Evolutionary conservation across 2,329 filamentous ascomycete genomes (phyloP), one percentile per base, ranked within the genome.

Genomic region (Neofusicoccum kwambonambiense): DNA sequence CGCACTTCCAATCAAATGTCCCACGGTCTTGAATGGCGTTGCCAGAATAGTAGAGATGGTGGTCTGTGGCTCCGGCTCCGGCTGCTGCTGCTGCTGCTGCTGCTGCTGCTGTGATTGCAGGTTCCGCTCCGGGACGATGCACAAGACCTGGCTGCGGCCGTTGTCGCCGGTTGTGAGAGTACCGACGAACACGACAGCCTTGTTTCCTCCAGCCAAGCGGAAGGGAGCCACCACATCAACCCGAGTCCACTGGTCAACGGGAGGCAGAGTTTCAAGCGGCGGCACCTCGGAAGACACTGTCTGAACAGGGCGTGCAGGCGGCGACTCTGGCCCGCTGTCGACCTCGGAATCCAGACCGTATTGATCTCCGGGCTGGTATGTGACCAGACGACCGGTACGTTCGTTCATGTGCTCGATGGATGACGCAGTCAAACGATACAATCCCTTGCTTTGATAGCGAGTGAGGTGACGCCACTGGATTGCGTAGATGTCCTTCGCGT

Each of bases 401-500:
- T 51, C 47, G 19, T 62, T 37, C 45, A 62, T 50, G 7, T 22
- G 17, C 12, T 34, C 47, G 19, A 62, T 34, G 8, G 58, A 62
- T 3, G 44, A n/a, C 3, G 44, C 15, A 8, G 39, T 42, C 17
- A 62, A 12, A 9, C 45, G 57, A 39, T 49, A 39, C 2, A 44
- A 62, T 19, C 57, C 57, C 39, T 37, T 41, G 15, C 4, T 49
- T 13, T 62, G 34, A 17, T 50, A 62, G 4, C 57, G 57, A 12
- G 17, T 31, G n/a, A 77, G 65, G 31, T 70, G 62, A 7, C 68
- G 66, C 71, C 72, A 73, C 8, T 75, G 69, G 56, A 76, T 72
- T 44, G 71, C 71, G 67, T 77, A 77, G 1, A 77, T 69, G 57
- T 75, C 68, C 11, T 73, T 70, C 13, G 76, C 70, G 49, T 76